A percentile compares a stretch with the other conserved stretches of the same genome.
These are phyloP conservation scores for Ephemerocybe angulata DNA, from an alignment of 768 basidiomycete species.

Conservation along the genomic window DNA sequence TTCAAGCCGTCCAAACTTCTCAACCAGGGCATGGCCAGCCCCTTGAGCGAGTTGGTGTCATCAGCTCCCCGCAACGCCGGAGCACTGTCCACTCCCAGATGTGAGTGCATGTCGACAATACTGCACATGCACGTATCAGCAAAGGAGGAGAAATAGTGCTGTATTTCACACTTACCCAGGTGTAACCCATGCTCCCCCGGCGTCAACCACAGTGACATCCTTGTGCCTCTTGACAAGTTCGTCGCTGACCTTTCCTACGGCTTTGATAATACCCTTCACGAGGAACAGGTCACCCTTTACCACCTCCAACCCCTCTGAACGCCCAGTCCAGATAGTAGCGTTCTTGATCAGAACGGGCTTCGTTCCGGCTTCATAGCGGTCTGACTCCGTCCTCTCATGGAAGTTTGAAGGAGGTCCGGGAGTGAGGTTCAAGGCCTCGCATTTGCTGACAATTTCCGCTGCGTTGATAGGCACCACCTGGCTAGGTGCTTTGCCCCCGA, in stretches of 20 bases:
- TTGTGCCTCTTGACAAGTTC: slow-evolving; percentile 17
- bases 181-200: slow-evolving; percentile 68
- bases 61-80: slow-evolving; percentile 28
- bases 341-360: slow-evolving; percentile 63
- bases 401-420: slow-evolving; percentile 47
- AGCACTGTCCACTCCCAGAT: slow-evolving; percentile 40
- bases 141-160: neutral
- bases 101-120: slow-evolving; percentile 50
- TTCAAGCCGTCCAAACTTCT: slow-evolving; percentile 72
- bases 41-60: slow-evolving; percentile 55
- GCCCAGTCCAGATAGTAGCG: slow-evolving; percentile 65
- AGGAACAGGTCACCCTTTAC: slow-evolving; percentile 57
- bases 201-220: slow-evolving; percentile 44
- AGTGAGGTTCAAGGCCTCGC: slow-evolving; percentile 42
- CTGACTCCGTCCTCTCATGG: slow-evolving; percentile 42
- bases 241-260: slow-evolving; percentile 41
- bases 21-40: slow-evolving; percentile 50
- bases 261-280: slow-evolving; percentile 54
- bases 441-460: slow-evolving; percentile 44
- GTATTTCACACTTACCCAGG: slow-evolving; percentile 46
- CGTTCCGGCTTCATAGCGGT: slow-evolving; percentile 63
- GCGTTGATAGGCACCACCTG: slow-evolving; percentile 35
- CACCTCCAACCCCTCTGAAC: slow-evolving; percentile 49
- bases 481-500: slow-evolving; percentile 11
- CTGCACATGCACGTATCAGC: slow-evolving; percentile 13